These are phyloP conservation scores for Oryza nivara DNA, from an alignment of 176 grass and related monocot species.

Conservation along the genomic window DNA sequence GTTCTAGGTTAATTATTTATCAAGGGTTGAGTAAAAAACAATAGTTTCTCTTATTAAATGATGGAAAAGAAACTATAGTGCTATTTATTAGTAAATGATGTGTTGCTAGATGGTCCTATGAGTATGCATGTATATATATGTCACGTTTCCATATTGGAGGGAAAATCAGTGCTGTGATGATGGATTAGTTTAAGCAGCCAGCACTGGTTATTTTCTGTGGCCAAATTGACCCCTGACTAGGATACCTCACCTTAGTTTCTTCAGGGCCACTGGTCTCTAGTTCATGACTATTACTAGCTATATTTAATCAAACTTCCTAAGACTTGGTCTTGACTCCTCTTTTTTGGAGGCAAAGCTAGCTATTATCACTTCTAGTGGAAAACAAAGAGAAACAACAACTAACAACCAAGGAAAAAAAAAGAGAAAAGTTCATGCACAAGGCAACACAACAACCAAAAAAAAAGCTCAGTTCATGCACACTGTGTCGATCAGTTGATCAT, in stretches of 20 bases:
- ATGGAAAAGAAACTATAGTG: too few relatives aligned
- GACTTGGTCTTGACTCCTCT: not conserved
- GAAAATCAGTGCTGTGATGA: not conserved
- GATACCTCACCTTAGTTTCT: slow-evolving; percentile 19
- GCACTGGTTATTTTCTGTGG: not conserved
- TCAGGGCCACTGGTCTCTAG: not conserved
- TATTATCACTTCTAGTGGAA: not conserved
- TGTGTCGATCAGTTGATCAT: not conserved
- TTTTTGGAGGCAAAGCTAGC: not conserved
- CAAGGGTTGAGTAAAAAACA: too few relatives aligned
- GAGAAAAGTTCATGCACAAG: not conserved
- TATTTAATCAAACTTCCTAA: not conserved
- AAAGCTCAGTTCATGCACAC: not conserved
- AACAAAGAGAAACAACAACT: not conserved
- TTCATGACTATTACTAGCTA: not conserved
- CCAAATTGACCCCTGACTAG: slow-evolving; percentile 27
- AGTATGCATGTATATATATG: too few relatives aligned
- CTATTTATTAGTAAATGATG: too few relatives aligned
- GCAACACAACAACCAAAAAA: not conserved
- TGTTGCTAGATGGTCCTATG: too few relatives aligned
- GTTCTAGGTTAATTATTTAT: too few relatives aligned
- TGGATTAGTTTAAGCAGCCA: not conserved
- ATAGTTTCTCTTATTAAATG: too few relatives aligned
- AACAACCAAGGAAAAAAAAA: not conserved
- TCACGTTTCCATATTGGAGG: not conserved